These are phyloP conservation scores for Aspergillus glaucus DNA, from an alignment of 2,329 filamentous ascomycete genomes.

Conservation along the genomic window DNA sequence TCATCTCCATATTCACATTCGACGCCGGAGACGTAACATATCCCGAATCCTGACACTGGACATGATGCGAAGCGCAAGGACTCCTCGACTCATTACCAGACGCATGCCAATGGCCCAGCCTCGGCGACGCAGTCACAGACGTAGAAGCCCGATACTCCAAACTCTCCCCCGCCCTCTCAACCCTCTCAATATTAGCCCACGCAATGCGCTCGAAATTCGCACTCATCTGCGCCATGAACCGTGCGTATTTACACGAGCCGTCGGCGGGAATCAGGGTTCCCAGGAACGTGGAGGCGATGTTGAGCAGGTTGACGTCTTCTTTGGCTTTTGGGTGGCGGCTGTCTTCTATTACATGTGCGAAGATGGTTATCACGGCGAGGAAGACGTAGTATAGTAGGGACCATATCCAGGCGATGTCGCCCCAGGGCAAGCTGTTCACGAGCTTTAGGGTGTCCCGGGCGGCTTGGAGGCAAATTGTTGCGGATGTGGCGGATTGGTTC, in stretches of 20 bases:
- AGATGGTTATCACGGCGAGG: constrained; percentile 82
- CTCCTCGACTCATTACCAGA: no score
- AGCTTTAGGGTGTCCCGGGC: constrained; percentile 84
- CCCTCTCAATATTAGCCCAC: constrained; percentile 75
- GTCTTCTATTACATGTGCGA: constrained; percentile 89
- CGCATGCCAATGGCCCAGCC: constrained; percentile 7
- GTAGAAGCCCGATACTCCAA: constrained; percentile 3
- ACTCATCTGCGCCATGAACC: constrained; percentile 84
- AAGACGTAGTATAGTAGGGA: constrained; percentile 91
- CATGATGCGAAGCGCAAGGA: no score
- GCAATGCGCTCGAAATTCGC: constrained; percentile 89
- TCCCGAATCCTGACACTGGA: background rate
- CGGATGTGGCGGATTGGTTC: constrained; percentile 80
- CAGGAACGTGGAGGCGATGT: constrained; percentile 79
- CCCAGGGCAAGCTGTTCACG: constrained; percentile 88
- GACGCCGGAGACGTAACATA: background rate
- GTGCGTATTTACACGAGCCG: constrained; percentile 75
- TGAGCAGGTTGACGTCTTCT: constrained; percentile 81
- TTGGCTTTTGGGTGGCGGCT: constrained; percentile 73
- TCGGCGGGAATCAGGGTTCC: constrained; percentile 72
- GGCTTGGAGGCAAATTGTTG: constrained; percentile 78
- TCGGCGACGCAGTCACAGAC: background rate
- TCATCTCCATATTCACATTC: background rate
- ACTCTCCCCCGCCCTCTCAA: constrained; percentile 60
- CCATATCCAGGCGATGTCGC: constrained; percentile 91